A percentile compares a stretch with the other conserved stretches of the same genome.
phyloP scores from a whole-genome alignment of 306 rosid species.

The Vigna hirtella region DNA sequence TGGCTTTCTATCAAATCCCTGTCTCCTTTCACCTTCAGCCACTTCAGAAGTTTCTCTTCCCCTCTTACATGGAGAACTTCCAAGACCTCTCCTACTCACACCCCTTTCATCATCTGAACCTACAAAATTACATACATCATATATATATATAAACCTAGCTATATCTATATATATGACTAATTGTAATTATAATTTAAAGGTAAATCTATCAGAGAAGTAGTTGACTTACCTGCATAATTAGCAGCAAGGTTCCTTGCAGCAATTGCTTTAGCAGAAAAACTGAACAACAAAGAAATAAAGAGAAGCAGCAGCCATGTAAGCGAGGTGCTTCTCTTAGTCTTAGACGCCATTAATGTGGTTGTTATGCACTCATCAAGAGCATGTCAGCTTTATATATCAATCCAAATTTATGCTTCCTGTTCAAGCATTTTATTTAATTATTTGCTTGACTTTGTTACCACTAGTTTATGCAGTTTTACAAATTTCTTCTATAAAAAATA shows the following conservation, averaged over 20 bases:
- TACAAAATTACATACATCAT: neutral
- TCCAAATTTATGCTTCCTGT: neutral
- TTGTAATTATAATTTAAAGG: too few species aligned
- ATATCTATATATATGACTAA: too few species aligned
- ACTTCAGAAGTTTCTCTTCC: too few species aligned
- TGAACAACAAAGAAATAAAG: constrained; percentile 11
- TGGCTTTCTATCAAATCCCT: too few species aligned
- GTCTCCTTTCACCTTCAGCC: too few species aligned
- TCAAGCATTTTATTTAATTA: neutral
- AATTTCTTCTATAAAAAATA: neutral
- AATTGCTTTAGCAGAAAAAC: constrained; percentile 22
- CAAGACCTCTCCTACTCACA: constrained; percentile 3
- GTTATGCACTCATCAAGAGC: neutral
- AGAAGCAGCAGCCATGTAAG: constrained; percentile 34
- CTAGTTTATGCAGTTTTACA: too few species aligned
- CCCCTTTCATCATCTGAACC: neutral
- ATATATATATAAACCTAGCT: too few species aligned
- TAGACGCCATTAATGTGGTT: constrained; percentile 19
- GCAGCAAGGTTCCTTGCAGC: constrained; percentile 21
- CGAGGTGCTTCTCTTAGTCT: neutral
- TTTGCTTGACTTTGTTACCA: neutral
- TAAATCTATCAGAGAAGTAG: too few species aligned
- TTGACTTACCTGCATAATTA: constrained; percentile 16
- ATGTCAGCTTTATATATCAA: neutral
- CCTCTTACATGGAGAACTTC: neutral